phyloP scores from a whole-genome alignment of 768 basidiomycete genomes.

The Gloeostereum incarnatum region DNA sequence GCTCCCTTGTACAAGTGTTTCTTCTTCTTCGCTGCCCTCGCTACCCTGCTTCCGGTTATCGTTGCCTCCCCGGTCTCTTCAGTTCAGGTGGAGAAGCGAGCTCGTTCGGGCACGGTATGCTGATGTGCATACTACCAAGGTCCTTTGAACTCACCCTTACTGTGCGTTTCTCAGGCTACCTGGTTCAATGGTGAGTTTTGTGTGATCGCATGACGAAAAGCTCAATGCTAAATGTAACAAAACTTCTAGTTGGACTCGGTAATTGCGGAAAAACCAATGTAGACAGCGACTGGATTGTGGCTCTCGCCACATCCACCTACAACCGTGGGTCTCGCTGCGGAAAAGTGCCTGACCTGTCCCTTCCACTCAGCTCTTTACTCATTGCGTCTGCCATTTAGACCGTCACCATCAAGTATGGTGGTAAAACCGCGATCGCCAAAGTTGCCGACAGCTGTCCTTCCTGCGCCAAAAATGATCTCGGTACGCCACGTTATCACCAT shows the following conservation, averaged over 20 bases:
- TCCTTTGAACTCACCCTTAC: no score
- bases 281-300: conserved; percentile 16
- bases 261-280: conserved; percentile 14
- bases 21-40: no score
- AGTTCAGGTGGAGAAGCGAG: no score
- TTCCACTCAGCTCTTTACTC: neutral
- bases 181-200: no score
- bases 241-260: conserved; percentile 15
- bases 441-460: conserved; percentile 14
- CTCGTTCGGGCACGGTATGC: no score
- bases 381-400: conserved; percentile 4
- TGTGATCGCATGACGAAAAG: no score
- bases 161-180: no score
- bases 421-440: conserved; percentile 11
- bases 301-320: conserved; percentile 11
- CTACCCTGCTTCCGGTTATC: no score
- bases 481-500: conserved; percentile 5
- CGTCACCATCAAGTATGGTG: conserved; percentile 9
- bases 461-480: conserved; percentile 12
- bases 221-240: no score
- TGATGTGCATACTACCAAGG: no score
- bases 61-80: no score
- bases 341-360: conserved; percentile 9
- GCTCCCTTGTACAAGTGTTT: no score
- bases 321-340: conserved; percentile 13